phyloP scores from a whole-genome alignment of 208 protist genomes.

The Leishmania tarentolae region DNA sequence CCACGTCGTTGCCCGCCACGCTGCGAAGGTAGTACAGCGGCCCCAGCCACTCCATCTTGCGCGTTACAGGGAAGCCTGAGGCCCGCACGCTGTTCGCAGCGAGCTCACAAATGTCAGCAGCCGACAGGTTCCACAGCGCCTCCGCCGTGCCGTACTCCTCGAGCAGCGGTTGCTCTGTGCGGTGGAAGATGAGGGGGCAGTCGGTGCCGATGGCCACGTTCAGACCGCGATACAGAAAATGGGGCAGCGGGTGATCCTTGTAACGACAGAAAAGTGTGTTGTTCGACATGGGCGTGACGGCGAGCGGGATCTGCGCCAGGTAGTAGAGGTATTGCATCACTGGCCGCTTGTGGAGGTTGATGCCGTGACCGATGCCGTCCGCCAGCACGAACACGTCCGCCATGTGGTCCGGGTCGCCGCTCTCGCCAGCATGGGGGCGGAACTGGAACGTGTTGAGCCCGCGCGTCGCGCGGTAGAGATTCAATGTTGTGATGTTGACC shows the following conservation, averaged over 20 bases:
- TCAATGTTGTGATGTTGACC: conserved; percentile 97
- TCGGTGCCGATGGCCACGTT: conserved; percentile 97
- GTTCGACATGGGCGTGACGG: conserved; percentile 98
- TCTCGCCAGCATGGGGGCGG: conserved; percentile 97
- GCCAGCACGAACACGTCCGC: conserved; percentile 86
- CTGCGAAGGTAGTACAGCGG: conserved; percentile 63
- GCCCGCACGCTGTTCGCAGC: conserved; percentile 77
- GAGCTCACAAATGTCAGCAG: conserved; percentile 85
- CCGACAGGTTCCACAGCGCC: conserved; percentile 84
- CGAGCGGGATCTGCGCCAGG: conserved; percentile 96
- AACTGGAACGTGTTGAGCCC: conserved; percentile 94
- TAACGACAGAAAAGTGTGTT: conserved; percentile 98
- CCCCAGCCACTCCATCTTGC: conserved; percentile 78
- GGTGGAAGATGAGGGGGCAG: conserved; percentile 95
- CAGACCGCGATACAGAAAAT: conserved; percentile 94
- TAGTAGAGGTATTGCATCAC: conserved; percentile 99
- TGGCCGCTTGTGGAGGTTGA: conserved; percentile 92
- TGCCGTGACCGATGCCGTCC: conserved; percentile 96
- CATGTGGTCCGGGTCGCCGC: conserved; percentile 87
- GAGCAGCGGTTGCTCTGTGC: conserved; percentile 92
- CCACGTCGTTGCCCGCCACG: conserved; percentile 86
- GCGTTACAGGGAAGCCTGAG: conserved; percentile 70
- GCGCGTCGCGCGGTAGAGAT: conserved; percentile 85
- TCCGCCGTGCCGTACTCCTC: conserved; percentile 91
- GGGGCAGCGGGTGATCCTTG: conserved; percentile 93